A percentile compares a stretch with the other conserved stretches of the same genome.
Conservation (phyloP, 75 land plant genomes). For the Azolla pinnata region DNA sequence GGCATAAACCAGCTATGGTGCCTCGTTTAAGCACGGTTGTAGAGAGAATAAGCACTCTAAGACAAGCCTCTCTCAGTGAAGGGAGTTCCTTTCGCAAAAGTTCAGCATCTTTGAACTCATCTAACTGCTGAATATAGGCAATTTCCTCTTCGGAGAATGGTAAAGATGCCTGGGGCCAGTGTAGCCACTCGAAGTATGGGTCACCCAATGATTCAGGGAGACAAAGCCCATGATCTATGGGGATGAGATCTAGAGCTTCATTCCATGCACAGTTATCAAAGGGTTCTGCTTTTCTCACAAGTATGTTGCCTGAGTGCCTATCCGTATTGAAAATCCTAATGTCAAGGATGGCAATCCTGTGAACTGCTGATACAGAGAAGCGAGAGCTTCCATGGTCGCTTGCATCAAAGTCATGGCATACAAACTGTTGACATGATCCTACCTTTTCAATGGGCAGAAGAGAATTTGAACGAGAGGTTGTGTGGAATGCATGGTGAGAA, state of each 20-base stretch:
- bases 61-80: conserved; percentile 38
- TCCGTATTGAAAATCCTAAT: conserved; percentile 62
- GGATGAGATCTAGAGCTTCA: conserved; percentile 41
- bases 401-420: conserved; percentile 58
- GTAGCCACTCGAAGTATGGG: conserved; percentile 83
- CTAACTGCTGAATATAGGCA: conserved; percentile 45
- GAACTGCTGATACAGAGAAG: conserved; percentile 56
- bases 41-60: conserved; percentile 48
- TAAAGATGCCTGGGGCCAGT: conserved; percentile 75
- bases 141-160: conserved; percentile 61
- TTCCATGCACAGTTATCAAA: conserved; percentile 6
- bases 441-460: conserved; percentile 22
- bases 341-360: conserved; percentile 66
- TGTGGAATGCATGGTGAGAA: conserved; percentile 32
- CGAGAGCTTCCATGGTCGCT: conserved; percentile 59
- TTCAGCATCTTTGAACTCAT: conserved; percentile 55
- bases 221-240: conserved; percentile 78
- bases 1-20: conserved; percentile 44
- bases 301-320: conserved; percentile 70
- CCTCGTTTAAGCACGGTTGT: conserved; percentile 55
- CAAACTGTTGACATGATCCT: conserved; percentile 61
- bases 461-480: conserved; percentile 11
- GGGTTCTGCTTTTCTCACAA: conserved; percentile 26
- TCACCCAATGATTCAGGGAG: conserved; percentile 66
- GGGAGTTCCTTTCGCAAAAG: conserved; percentile 48